These are phyloP conservation scores for Syzygium oleosum DNA, from an alignment of 345 rosid genomes.

Conservation along the genomic window DNA sequence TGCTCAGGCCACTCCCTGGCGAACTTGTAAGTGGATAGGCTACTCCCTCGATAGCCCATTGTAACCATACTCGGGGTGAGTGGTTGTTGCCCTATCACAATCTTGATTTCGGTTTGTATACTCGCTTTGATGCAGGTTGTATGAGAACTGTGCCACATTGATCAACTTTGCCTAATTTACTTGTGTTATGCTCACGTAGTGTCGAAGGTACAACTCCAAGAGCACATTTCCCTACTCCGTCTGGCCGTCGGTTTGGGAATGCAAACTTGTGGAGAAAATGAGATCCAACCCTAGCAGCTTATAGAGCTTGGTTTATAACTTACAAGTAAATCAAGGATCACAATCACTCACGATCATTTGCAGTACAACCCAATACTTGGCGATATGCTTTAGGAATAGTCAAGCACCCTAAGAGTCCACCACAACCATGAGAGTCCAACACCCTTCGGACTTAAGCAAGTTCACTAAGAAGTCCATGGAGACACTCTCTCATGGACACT, in stretches of 20 bases:
- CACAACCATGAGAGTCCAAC: background rate
- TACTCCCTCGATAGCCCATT: background rate
- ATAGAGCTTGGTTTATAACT: background rate
- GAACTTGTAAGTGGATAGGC: background rate
- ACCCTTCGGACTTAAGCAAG: background rate
- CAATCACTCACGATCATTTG: fast-evolving
- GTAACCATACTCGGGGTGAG: fast-evolving
- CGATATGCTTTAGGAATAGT: background rate
- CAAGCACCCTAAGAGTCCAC: too few species aligned
- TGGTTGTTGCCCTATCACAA: background rate
- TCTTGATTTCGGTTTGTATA: background rate
- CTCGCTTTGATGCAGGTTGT: background rate
- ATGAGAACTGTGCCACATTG: background rate
- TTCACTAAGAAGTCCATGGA: background rate
- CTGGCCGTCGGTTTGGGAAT: background rate
- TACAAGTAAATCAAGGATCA: background rate
- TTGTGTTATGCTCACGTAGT: background rate
- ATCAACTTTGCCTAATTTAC: background rate
- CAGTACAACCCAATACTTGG: background rate
- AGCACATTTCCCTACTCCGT: background rate
- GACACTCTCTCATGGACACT: background rate
- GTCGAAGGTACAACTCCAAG: background rate
- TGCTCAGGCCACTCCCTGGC: too few species aligned
- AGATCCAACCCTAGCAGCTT: background rate
- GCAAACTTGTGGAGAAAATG: background rate